Conservation (phyloP, 257 asterid species). For the Paraleonurus japonicus region DNA sequence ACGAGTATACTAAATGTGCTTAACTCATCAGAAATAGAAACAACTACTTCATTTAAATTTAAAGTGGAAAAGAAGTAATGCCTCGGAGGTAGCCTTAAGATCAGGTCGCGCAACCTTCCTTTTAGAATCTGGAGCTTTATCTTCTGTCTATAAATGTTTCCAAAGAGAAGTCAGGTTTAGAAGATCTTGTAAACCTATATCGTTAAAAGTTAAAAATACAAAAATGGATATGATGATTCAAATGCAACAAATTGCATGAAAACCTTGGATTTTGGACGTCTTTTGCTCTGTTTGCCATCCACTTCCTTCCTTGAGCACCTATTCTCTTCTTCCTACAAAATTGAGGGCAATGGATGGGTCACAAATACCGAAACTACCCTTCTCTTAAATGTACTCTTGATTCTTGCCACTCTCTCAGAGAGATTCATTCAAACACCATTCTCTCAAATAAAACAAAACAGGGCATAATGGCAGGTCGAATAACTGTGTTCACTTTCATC, state of each 20-base stretch:
- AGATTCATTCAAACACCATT: not conserved
- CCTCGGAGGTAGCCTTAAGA: constrained; percentile 76
- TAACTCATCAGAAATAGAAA: not conserved
- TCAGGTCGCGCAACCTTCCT: constrained; percentile 71
- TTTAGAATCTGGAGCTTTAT: constrained; percentile 19
- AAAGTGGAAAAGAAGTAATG: not conserved
- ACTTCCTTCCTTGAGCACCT: constrained; percentile 38
- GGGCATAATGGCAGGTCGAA: no score
- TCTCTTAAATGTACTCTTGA: no score
- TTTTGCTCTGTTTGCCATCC: not conserved
- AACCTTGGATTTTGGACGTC: constrained; percentile 47
- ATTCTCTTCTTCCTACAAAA: constrained; percentile 57
- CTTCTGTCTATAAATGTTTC: constrained; percentile 39
- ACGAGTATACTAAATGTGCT: not conserved
- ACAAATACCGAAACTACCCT: not conserved
- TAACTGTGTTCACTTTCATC: no score
- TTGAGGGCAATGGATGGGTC: not conserved
- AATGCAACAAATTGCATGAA: not conserved
- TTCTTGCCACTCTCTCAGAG: not conserved
- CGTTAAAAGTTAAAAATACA: not conserved
- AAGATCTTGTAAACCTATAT: not conserved
- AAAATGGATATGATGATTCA: not conserved
- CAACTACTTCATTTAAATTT: not conserved
- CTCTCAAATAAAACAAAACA: no score
- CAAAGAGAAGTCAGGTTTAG: not conserved